Conservation (phyloP, 352 stramenopile genomes). For the Phytopythium cucurbitacearum region DNA sequence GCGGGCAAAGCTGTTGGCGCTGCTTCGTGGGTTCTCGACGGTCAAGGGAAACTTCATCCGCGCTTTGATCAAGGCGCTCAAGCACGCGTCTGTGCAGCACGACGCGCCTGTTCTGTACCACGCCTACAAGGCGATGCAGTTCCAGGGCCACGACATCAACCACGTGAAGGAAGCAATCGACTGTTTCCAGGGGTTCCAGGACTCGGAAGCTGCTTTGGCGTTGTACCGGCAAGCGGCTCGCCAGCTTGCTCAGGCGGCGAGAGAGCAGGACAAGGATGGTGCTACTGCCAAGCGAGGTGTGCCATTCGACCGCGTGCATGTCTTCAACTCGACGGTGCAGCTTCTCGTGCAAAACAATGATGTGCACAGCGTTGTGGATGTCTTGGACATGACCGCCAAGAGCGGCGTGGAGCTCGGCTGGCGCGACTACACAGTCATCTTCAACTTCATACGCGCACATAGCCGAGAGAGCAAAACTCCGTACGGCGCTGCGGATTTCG, state of each 20-base stretch:
- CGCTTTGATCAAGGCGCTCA: conserved; percentile 26
- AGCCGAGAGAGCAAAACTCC: conserved; percentile 3
- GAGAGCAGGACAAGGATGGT: conserved; percentile 3
- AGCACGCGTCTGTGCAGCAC: conserved; percentile 12
- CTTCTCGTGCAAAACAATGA: conserved; percentile 27
- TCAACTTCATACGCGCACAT: conserved; percentile 35
- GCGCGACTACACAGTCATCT: conserved; percentile 33
- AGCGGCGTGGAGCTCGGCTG: conserved; percentile 23
- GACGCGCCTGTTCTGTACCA: conserved; percentile 34
- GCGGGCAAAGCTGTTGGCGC: conserved; percentile 36
- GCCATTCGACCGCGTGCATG: conserved; percentile 8
- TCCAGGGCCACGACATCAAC: conserved; percentile 34
- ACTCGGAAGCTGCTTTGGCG: conserved; percentile 22
- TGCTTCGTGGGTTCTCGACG: conserved; percentile 37
- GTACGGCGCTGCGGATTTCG: conserved; percentile 32
- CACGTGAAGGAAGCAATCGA: conserved; percentile 35
- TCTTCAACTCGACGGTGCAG: conserved; percentile 23
- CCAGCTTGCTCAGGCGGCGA: conserved; percentile 22
- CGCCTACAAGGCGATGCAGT: conserved; percentile 38
- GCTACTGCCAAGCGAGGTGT: conserved; percentile 5
- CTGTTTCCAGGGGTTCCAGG: conserved; percentile 36
- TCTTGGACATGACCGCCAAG: conserved; percentile 28
- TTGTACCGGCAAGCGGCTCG: conserved; percentile 29
- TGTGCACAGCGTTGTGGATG: conserved; percentile 22
- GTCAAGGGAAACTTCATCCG: conserved; percentile 24